Evolutionary conservation across 2,329 filamentous ascomycete genomes (phyloP).

Genomic region (Alternaria longipes): DNA sequence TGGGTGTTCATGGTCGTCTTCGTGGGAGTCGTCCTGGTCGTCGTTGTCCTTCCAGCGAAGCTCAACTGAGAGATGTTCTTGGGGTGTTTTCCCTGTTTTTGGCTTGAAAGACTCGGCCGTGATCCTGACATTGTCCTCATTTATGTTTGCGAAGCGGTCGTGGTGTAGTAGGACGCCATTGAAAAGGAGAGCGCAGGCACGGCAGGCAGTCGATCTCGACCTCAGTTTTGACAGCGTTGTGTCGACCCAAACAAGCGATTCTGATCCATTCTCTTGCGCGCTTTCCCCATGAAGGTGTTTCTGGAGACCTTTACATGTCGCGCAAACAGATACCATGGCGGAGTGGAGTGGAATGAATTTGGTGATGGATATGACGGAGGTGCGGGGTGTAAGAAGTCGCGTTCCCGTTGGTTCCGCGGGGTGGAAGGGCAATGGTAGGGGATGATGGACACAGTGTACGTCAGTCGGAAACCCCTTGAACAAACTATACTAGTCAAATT

Average conservation of each 20-base stretch:
- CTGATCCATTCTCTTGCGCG: conserved; percentile 24
- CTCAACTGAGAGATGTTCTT: conserved; percentile 48
- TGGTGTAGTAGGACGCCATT: conserved; percentile 47
- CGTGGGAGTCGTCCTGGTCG: conserved; percentile 28
- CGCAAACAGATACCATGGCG: conserved; percentile 44
- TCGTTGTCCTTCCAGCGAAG: conserved; percentile 40
- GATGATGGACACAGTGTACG: conserved; percentile 15
- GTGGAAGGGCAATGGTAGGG: conserved; percentile 10
- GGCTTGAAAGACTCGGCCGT: conserved; percentile 41
- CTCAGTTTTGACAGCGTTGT: conserved; percentile 43
- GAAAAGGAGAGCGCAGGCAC: conserved; percentile 45
- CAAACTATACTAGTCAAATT: conserved; percentile 6
- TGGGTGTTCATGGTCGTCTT: conserved; percentile 32
- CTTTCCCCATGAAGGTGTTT: conserved; percentile 36
- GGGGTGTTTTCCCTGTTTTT: conserved; percentile 22
- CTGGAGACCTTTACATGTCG: conserved; percentile 47
- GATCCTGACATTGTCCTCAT: conserved; percentile 37
- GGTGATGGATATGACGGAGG: conserved; percentile 11
- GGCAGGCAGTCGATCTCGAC: conserved; percentile 41
- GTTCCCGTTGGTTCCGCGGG: conserved; percentile 21
- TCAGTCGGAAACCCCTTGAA: conserved; percentile 17
- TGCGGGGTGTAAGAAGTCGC: conserved; percentile 19
- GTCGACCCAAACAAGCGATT: conserved; percentile 36
- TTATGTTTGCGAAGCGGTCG: conserved; percentile 36
- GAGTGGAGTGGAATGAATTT: not conserved